These are phyloP conservation scores for Grosmannia penicillata DNA, from an alignment of 2,329 filamentous ascomycete genomes.

Conservation along the genomic window DNA sequence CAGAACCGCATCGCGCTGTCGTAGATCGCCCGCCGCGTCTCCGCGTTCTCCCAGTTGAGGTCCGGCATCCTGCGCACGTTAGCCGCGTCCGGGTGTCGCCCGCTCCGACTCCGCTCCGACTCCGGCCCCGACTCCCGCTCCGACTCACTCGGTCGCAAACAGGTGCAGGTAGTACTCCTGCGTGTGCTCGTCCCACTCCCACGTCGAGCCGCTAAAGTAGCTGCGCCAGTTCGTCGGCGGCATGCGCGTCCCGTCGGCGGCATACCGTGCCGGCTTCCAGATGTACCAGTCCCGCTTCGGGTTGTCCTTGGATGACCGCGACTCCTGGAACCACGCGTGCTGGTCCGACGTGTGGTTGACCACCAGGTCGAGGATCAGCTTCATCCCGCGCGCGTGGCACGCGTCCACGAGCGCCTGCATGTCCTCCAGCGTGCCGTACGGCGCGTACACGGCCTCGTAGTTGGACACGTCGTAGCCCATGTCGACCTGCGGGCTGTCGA, in stretches of 20 bases:
- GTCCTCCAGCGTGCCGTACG: constrained; percentile 50
- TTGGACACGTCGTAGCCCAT: constrained; percentile 57
- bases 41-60: constrained; percentile 69
- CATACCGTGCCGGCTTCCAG: constrained; percentile 24
- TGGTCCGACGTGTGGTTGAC: constrained; percentile 65
- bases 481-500: constrained; percentile 33
- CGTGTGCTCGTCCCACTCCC: constrained; percentile 59
- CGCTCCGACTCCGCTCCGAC: no score
- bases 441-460: constrained; percentile 37
- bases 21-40: constrained; percentile 55
- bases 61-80: constrained; percentile 71
- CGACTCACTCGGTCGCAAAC: constrained; percentile 35
- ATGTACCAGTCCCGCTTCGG: constrained; percentile 46
- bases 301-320: constrained; percentile 42
- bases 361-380: constrained; percentile 51
- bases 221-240: constrained; percentile 64
- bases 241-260: constrained; percentile 41
- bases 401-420: constrained; percentile 46
- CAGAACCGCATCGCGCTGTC: constrained; percentile 62
- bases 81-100: no score
- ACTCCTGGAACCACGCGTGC: constrained; percentile 58
- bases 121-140: not conserved
- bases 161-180: constrained; percentile 65
- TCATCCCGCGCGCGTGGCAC: constrained; percentile 45
- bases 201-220: constrained; percentile 46